Base-by-base conservation (phyloP, 768 basidiomycete genomes). In the Tulasnella sp. region DNA sequence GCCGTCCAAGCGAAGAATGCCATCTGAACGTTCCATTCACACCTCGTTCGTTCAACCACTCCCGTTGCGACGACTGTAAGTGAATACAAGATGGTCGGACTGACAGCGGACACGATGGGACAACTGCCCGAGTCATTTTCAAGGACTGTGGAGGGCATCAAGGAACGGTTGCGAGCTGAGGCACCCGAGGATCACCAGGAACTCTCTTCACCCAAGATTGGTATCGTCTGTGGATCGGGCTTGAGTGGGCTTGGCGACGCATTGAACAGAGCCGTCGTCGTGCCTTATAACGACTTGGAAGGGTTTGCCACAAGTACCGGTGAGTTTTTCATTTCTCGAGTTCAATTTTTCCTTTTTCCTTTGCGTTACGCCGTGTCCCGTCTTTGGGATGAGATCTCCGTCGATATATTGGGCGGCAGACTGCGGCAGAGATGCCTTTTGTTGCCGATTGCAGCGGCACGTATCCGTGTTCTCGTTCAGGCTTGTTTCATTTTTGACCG, bases 221-320 rank as follows among this genome's bases (percentile, higher is more conserved):
- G 84, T 17, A 87, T 93, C 63, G 81, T 93, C 25, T 92, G 89
- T 67, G 90, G 91, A 57, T 86, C 84, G 1, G 90, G 91, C 2
- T 72, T 93, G 49, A 81, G 80, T 64, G 86, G 85, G 0, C 75
- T 94, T 25, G 85, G 77, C 0, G 73, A 76, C n/a, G 46, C 61
- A 29, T 41, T 70, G 3, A 27, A 58, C 25, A 66, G 67, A 12
- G 60, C 61, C 37, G 61, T 69, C 32, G 62, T 63, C 29, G 62
- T 93, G 49, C 77, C 79, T 0, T 93, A 93, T 65, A 72, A 73
- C 8, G 67, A 73, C 35, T 73, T 93, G 12, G 77, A 80, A 17
- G 89, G 87, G 1, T 91, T 92, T 62, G 78, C 75, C 4, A 74
- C 75, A 62, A 87, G 83, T 63, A 89, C 86, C 37, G 87, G 88